Conservation (phyloP, 805 yeast genomes). For the Cyberlindnera maclurae region DNA sequence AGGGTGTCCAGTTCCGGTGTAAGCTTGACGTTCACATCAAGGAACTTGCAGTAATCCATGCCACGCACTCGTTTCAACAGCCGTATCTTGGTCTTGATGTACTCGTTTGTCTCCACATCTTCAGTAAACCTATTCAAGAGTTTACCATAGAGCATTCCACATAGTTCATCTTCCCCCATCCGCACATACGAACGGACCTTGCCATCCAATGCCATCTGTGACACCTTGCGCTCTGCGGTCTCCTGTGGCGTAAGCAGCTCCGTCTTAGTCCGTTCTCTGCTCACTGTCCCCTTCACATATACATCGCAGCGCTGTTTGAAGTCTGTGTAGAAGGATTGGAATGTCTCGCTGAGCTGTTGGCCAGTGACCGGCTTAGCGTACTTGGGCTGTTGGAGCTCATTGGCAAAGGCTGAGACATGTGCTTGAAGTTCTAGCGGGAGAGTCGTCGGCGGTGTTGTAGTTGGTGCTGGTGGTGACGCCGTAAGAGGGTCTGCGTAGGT, state of each 20-base stretch:
- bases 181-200: slow-evolving; percentile 5
- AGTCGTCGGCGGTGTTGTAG: not conserved
- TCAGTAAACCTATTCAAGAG: slow-evolving; percentile 12
- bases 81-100: slow-evolving; percentile 11
- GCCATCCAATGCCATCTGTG: slow-evolving; percentile 1
- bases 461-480: not conserved
- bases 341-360: slow-evolving; percentile 11
- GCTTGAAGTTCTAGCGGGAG: slow-evolving; percentile 11
- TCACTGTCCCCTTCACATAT: slow-evolving; percentile 13
- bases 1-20: slow-evolving; percentile 4
- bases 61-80: slow-evolving; percentile 11
- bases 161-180: not conserved
- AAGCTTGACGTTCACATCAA: slow-evolving; percentile 9
- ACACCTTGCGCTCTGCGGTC: slow-evolving; percentile 2
- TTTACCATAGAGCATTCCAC: slow-evolving; percentile 7
- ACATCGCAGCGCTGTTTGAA: slow-evolving; percentile 9
- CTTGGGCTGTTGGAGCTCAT: slow-evolving; percentile 19
- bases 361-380: slow-evolving; percentile 17
- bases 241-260: slow-evolving; percentile 10
- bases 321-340: slow-evolving; percentile 17
- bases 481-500: not conserved
- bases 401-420: slow-evolving; percentile 10
- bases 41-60: slow-evolving; percentile 13
- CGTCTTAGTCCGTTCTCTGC: slow-evolving; percentile 1
- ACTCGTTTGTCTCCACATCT: slow-evolving; percentile 12